phyloP scores from a whole-genome alignment of 352 stramenopile genomes.

The Plasmopara viticola region DNA sequence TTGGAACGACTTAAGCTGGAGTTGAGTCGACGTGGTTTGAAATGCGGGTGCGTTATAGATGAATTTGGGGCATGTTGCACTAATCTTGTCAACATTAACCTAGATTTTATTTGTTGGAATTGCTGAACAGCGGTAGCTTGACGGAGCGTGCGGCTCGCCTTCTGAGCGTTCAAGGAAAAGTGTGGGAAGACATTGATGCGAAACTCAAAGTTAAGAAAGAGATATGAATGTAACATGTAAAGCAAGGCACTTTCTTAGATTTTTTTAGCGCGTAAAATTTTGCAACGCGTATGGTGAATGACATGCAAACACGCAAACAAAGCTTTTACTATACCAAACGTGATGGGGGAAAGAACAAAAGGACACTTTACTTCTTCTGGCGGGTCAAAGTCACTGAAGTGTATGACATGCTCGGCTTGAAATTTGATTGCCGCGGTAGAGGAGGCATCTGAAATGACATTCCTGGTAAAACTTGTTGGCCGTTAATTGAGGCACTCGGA shows the following conservation, averaged over 20 bases:
- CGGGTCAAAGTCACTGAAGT: conserved; percentile 60
- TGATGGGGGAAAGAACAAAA: too few species aligned
- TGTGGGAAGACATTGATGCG: conserved; percentile 84
- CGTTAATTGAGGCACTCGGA: conserved; percentile 7
- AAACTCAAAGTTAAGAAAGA: conserved; percentile 65
- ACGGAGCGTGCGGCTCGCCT: conserved; percentile 87
- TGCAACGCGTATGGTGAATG: neutral
- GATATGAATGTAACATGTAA: neutral
- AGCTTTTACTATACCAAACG: too few species aligned
- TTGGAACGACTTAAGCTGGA: conserved; percentile 90
- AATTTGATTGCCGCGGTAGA: conserved; percentile 37
- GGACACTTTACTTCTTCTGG: conserved; percentile 43
- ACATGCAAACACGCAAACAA: too few species aligned
- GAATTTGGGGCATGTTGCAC: neutral
- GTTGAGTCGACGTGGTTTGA: conserved; percentile 88
- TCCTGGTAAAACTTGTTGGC: conserved; percentile 31
- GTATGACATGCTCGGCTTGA: conserved; percentile 78
- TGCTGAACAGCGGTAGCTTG: conserved; percentile 72
- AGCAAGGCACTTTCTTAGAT: neutral
- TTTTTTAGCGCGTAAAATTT: too few species aligned
- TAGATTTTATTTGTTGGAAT: conserved; percentile 4
- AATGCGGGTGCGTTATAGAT: conserved; percentile 86
- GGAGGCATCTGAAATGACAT: conserved; percentile 27
- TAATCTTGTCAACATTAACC: conserved; percentile 3
- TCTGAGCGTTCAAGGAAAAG: conserved; percentile 89